phyloP scores from a whole-genome alignment of 2,329 filamentous ascomycete genomes.

The Cordyceps farinosa region DNA sequence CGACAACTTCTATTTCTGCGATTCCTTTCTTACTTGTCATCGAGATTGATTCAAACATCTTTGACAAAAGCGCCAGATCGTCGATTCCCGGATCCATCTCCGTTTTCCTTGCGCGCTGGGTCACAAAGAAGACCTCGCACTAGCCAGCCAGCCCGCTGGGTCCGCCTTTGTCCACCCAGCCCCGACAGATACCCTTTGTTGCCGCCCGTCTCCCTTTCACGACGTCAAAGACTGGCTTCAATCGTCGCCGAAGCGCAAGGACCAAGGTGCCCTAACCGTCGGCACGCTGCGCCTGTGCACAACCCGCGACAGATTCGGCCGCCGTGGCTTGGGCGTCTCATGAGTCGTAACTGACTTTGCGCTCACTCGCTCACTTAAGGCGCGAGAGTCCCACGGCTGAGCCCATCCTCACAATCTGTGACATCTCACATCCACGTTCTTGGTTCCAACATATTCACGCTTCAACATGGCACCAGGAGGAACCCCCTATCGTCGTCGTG shows the following conservation, averaged over 20 bases:
- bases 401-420: neutral
- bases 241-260: slow-evolving; percentile 14
- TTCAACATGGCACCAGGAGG: slow-evolving; percentile 22
- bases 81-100: neutral
- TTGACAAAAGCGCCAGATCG: neutral
- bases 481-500: slow-evolving; percentile 8
- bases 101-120: neutral
- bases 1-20: neutral
- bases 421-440: neutral
- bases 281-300: neutral
- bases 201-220: slow-evolving; percentile 14
- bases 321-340: slow-evolving; percentile 3
- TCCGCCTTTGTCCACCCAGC: slow-evolving; percentile 11
- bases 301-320: slow-evolving; percentile 1
- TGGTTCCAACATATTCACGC: neutral
- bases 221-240: slow-evolving; percentile 8
- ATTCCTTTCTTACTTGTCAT: neutral
- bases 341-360: neutral
- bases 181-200: slow-evolving; percentile 29
- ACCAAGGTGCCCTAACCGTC: neutral
- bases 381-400: neutral
- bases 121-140: slow-evolving; percentile 7
- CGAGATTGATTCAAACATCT: neutral
- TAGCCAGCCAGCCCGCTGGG: neutral
- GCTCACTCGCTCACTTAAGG: slow-evolving; percentile 13